phyloP scores from a whole-genome alignment of 495 filamentous ascomycete genomes.

The Tuber microsphaerosporum region DNA sequence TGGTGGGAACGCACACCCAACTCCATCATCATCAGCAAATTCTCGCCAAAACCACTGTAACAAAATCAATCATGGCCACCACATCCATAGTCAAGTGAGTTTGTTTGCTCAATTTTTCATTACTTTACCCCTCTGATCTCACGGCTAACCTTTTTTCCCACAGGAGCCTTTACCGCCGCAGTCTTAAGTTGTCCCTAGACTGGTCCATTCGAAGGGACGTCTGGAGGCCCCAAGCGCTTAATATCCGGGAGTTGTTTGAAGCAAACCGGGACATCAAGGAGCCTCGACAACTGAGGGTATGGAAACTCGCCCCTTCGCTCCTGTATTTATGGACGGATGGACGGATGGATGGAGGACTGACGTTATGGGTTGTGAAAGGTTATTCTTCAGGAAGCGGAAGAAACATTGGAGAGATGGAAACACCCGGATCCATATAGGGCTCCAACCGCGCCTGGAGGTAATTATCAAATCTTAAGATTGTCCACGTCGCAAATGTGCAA shows the following conservation, averaged over 20 bases:
- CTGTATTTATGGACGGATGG: background rate
- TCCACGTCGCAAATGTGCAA: background rate
- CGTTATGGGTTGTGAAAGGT: background rate
- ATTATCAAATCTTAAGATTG: constrained; percentile 33
- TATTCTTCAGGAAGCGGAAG: constrained; percentile 78
- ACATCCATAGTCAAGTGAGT: constrained; percentile 37
- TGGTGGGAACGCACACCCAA: constrained; percentile 19
- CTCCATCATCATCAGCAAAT: constrained; percentile 16
- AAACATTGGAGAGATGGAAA: constrained; percentile 84
- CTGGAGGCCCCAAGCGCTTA: constrained; percentile 91
- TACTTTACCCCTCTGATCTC: background rate
- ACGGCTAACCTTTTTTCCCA: background rate
- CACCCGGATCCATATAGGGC: constrained; percentile 87
- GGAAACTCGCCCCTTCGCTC: constrained; percentile 12
- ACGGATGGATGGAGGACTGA: constrained; percentile 12
- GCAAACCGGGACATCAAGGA: constrained; percentile 81
- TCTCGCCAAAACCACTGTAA: constrained; percentile 14
- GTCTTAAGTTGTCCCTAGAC: constrained; percentile 84
- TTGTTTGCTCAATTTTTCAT: background rate
- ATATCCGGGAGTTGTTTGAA: constrained; percentile 92
- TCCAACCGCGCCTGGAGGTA: constrained; percentile 91
- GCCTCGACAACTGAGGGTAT: constrained; percentile 78
- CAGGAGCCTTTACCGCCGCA: constrained; percentile 88
- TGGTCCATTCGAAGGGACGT: constrained; percentile 85
- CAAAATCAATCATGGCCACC: constrained; percentile 29